A percentile compares a stretch with the other conserved stretches of the same genome.
These are phyloP conservation scores for Cinnamomum chago DNA, from an alignment of 164 flowering plant genomes.

Conservation along the genomic window DNA sequence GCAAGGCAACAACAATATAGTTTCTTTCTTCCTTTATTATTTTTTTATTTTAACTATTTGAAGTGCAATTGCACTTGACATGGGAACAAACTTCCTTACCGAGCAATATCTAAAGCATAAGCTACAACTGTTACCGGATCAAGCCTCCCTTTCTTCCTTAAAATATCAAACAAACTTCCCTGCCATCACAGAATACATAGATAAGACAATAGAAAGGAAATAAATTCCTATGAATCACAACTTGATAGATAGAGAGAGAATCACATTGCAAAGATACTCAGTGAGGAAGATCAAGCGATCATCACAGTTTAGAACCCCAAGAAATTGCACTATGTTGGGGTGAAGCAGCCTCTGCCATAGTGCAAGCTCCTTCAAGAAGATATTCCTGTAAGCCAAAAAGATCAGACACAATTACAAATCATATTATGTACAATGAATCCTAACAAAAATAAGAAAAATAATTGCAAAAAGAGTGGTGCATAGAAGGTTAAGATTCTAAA, in stretches of 20 bases:
- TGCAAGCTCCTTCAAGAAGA: conserved; percentile 47
- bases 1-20: too few relatives aligned
- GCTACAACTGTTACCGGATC: conserved; percentile 45
- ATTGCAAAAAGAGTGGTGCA: too few relatives aligned
- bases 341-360: conserved; percentile 61
- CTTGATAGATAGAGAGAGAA: conserved; percentile 1
- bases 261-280: conserved; percentile 56
- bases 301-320: conserved; percentile 48
- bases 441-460: neutral
- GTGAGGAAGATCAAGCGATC: conserved; percentile 52
- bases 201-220: conserved; percentile 5
- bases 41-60: neutral
- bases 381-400: conserved; percentile 25
- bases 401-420: neutral
- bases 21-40: too few relatives aligned
- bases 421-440: neutral
- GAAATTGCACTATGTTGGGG: conserved; percentile 68
- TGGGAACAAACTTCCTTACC: conserved; percentile 24
- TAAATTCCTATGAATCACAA: neutral
- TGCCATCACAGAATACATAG: conserved; percentile 9
- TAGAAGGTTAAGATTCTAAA: neutral
- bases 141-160: conserved; percentile 49
- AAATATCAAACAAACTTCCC: conserved; percentile 57
- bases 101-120: conserved; percentile 62
- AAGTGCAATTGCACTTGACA: neutral